phyloP scores from a whole-genome alignment of 2,329 filamentous ascomycete genomes.

The Monosporascus sp. region DNA sequence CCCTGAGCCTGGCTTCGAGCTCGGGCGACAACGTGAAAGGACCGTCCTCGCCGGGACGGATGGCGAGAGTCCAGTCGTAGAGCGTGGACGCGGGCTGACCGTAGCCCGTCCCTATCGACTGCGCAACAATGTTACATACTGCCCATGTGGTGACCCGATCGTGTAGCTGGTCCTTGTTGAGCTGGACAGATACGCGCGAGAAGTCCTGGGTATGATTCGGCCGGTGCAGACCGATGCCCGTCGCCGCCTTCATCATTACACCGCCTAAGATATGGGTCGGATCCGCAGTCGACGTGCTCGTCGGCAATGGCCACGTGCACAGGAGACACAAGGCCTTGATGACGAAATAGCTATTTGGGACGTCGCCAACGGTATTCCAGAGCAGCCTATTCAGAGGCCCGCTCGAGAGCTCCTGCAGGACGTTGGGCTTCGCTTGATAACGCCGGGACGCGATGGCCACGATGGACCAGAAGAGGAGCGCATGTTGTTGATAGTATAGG shows the following conservation, averaged over 20 bases:
- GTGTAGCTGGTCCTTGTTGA: constrained; percentile 73
- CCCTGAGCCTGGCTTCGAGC: constrained; percentile 62
- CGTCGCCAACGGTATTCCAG: constrained; percentile 72
- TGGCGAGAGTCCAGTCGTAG: constrained; percentile 68
- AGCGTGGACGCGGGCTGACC: constrained; percentile 74
- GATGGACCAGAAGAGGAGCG: constrained; percentile 81
- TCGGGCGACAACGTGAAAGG: constrained; percentile 56
- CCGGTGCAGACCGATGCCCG: constrained; percentile 75
- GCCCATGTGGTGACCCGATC: constrained; percentile 79
- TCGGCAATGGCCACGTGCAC: constrained; percentile 78
- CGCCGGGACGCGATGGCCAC: constrained; percentile 70
- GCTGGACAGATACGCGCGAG: constrained; percentile 66
- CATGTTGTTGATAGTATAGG: constrained; percentile 70
- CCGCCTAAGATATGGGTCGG: constrained; percentile 78
- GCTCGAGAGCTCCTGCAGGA: constrained; percentile 61
- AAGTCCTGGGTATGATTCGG: constrained; percentile 82
- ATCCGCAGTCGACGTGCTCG: constrained; percentile 74
- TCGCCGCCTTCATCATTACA: constrained; percentile 82
- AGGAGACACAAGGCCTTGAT: constrained; percentile 76
- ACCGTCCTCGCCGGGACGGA: constrained; percentile 54
- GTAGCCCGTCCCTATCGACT: constrained; percentile 77
- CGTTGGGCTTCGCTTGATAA: constrained; percentile 55
- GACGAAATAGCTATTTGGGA: constrained; percentile 73
- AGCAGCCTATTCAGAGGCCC: constrained; percentile 64
- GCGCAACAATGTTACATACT: constrained; percentile 78